Conservation (phyloP, 73 alveolate genomes). For the Paramecium primaurelia region DNA sequence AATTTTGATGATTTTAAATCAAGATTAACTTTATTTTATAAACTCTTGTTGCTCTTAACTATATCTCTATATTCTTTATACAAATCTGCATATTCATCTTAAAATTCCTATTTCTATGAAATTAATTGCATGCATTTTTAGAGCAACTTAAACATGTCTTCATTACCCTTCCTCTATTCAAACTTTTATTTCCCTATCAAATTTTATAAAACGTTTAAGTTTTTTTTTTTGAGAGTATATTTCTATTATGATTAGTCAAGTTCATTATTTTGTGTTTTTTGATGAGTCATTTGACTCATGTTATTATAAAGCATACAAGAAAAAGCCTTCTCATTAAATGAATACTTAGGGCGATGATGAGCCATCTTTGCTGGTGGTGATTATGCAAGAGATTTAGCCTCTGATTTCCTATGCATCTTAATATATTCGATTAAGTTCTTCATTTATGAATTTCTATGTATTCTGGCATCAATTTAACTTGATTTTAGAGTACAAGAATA, state of each 20-base stretch:
- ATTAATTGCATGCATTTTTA: not conserved
- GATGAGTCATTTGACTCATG: not conserved
- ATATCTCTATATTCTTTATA: not conserved
- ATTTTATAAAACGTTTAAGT: not conserved
- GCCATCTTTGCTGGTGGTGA: not conserved
- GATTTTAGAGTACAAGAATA: not conserved
- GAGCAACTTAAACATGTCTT: not conserved
- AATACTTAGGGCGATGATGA: constrained; percentile 4
- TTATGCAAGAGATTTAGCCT: not conserved
- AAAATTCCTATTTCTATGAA: not conserved
- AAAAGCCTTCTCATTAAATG: constrained; percentile 23
- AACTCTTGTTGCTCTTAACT: not conserved
- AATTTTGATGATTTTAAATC: not conserved
- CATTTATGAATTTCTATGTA: constrained; percentile 6
- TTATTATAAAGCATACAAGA: not conserved
- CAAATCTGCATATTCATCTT: not conserved
- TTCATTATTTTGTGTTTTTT: not conserved
- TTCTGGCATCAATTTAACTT: not conserved
- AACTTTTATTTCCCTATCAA: not conserved
- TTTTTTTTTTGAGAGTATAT: not conserved
- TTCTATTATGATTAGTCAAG: not conserved
- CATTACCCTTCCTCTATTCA: not conserved
- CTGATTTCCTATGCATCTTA: constrained; percentile 17
- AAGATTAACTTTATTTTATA: not conserved
- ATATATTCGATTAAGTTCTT: constrained; percentile 4